Evolutionary conservation across 2,329 filamentous ascomycete species (phyloP), one percentile per base, ranked within the genome.

Genomic region (Phaeophleospora eucalypticola): DNA sequence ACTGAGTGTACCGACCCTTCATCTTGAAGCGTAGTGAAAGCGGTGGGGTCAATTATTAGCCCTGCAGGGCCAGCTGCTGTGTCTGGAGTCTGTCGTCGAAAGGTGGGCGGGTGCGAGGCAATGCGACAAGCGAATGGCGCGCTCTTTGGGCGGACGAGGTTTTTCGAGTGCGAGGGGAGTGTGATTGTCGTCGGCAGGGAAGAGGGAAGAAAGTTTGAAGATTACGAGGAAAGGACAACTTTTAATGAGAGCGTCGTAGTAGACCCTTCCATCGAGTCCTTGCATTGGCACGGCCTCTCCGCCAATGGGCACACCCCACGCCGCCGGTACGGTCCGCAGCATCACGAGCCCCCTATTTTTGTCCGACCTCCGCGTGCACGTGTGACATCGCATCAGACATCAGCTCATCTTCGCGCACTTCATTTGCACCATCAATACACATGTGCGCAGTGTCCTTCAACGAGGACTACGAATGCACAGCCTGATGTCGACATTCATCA

Each of bases 91-190:
- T 19, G 36, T 40, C 48, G 37, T 42, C 45, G 36, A 42, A 53
- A 49, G 46, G 50, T 49, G 34, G 37, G 44, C 17, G 37, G 48
- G 59, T 63, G 62, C 61, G 61, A 51, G 64, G 61, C 61, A 64
- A 61, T 64, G 64, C 62, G 63, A 65, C 24, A 29, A 29, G 24
- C 24, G 24, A 29, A 29, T 29, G 24, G 24, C 24, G 12, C 7
- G 12, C 7, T 29, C 7, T 29, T n/a, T n/a, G n/a, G n/a, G n/a
- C n/a, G n/a, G 24, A 12, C 12, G 24, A 7, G 6, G 24, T 29
- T 29, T 6, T 12, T 6, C 24, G 12, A 12, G 24, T 12, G 24
- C 12, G 24, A 29, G 12, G 12, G 24, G 6, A 7, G 6, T 29
- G 7, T 29, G 24, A 12, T 29, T 29, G 24, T 29, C 12, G 24